Evolutionary conservation across 352 stramenopile genomes (phyloP), one percentile per base, ranked within the genome.

Genomic region (Phytophthora litchii): DNA sequence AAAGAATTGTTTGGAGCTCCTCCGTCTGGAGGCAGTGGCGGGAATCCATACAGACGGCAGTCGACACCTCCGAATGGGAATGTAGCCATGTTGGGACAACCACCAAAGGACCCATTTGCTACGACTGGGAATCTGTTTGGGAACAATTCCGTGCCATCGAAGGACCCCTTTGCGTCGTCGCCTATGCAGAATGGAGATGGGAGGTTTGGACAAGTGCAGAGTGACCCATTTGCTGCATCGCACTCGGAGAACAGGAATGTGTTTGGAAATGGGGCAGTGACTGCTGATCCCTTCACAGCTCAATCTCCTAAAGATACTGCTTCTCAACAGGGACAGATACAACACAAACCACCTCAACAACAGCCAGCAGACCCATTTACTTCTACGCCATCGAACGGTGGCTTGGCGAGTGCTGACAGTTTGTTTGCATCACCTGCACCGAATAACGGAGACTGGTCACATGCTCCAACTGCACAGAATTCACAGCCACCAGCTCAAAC

Each of bases 41-140:
- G 40, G 13, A 74, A 74, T 23, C 51, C 55, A 11, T 75, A 57
- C 36, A 37, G 51, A 52, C 50, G 52, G 9, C 46, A 61, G 37
- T 44, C 60, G 10, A 57, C 44, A 3, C 7, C 56, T 40, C 29
- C 50, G 20, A 31, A 20, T 43, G 46, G 3, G n/a, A 54, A 48
- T 51, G 57, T 19, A 55, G 42, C 16, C 11, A 51, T 34, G 20
- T 51, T 60, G 4, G 25, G 5, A 3, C 38, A 47, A 10, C 56
- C 40, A 11, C 47, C 21, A 16, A 58, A 57, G 7, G 47, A 64
- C 34, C 41, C 34, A 16, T 48, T 53, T 41, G 55, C 45, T 46
- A 27, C 46, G 25, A 10, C 38, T 11, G 35, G 23, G 9, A 44
- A 44, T 36, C 6, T 20, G 16, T n/a, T 49, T 52, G 29, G 36